Conservation (phyloP, 1,139 yeast species). For the Saccharomycopsis crataegensis region DNA sequence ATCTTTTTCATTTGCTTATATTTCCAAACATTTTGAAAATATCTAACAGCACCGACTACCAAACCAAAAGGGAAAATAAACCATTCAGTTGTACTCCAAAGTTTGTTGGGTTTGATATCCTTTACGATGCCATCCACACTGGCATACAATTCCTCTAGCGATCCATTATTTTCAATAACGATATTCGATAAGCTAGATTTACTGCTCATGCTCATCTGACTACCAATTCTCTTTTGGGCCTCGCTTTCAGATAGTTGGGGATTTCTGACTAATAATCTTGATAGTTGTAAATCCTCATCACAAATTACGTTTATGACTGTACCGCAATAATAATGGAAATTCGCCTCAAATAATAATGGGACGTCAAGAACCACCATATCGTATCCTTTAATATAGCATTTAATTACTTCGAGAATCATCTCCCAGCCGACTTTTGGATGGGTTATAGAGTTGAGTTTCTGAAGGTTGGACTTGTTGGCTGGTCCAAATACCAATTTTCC, state of each 20-base stretch:
- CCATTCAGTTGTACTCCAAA: too few species aligned
- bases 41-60: too few species aligned
- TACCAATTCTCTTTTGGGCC: slow-evolving; percentile 60
- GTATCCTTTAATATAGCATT: slow-evolving; percentile 41
- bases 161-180: neutral
- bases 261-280: slow-evolving; percentile 60
- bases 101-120: too few species aligned
- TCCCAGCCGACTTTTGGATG: slow-evolving; percentile 84
- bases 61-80: too few species aligned
- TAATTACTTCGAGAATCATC: slow-evolving; percentile 50
- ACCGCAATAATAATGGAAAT: slow-evolving; percentile 60
- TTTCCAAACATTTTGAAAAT: too few species aligned
- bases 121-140: neutral
- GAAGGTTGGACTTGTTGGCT: slow-evolving; percentile 35
- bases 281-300: slow-evolving; percentile 45
- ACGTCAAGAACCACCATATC: slow-evolving; percentile 73
- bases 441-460: slow-evolving; percentile 61
- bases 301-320: slow-evolving; percentile 63
- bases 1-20: too few species aligned
- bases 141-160: neutral
- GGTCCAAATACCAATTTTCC: slow-evolving; percentile 78
- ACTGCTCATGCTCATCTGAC: slow-evolving; percentile 37
- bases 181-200: neutral
- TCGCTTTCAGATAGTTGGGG: slow-evolving; percentile 59
- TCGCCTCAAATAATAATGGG: slow-evolving; percentile 81